Evolutionary conservation across 148 eudicot species (phyloP).

Genomic region (Polygonum maritimum): DNA sequence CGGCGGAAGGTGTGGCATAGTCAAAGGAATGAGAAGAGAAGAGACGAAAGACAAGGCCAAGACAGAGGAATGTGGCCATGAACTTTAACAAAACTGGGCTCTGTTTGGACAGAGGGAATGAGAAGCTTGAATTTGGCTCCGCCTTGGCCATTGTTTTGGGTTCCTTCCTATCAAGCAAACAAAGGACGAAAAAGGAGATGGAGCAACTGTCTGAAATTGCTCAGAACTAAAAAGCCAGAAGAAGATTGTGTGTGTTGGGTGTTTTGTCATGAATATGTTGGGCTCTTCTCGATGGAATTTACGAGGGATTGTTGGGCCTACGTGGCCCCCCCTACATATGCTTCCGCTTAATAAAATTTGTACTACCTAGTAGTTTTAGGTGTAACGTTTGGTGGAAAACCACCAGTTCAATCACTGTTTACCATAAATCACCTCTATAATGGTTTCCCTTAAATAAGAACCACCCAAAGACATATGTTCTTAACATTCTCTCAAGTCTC

Average conservation of each 20-base stretch:
- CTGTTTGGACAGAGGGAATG: constrained; percentile 26
- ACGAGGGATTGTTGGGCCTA: too few relatives aligned
- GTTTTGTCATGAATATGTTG: constrained; percentile 1
- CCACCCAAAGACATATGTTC: too few relatives aligned
- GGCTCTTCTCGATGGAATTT: too few relatives aligned
- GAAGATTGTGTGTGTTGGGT: not conserved
- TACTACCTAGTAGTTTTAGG: too few relatives aligned
- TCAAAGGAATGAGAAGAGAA: constrained; percentile 35
- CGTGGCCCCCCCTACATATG: too few relatives aligned
- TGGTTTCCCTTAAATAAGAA: too few relatives aligned
- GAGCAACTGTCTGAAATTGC: not conserved
- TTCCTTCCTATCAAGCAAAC: not conserved
- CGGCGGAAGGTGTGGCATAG: constrained; percentile 20
- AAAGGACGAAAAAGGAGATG: not conserved
- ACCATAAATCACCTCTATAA: too few relatives aligned
- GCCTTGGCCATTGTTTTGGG: constrained; percentile 8
- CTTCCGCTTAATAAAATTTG: too few relatives aligned
- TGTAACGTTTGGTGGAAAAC: too few relatives aligned
- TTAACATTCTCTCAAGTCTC: too few relatives aligned
- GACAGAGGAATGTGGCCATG: constrained; percentile 29
- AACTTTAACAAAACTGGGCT: constrained; percentile 37
- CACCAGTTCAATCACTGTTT: too few relatives aligned
- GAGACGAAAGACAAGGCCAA: constrained; percentile 47
- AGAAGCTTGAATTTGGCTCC: constrained; percentile 16
- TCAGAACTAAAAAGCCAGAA: not conserved